A percentile compares a stretch with the other conserved stretches of the same genome.
Evolutionary conservation across 306 rosid species (phyloP).

Genomic region (Canavalia ensiformis): DNA sequence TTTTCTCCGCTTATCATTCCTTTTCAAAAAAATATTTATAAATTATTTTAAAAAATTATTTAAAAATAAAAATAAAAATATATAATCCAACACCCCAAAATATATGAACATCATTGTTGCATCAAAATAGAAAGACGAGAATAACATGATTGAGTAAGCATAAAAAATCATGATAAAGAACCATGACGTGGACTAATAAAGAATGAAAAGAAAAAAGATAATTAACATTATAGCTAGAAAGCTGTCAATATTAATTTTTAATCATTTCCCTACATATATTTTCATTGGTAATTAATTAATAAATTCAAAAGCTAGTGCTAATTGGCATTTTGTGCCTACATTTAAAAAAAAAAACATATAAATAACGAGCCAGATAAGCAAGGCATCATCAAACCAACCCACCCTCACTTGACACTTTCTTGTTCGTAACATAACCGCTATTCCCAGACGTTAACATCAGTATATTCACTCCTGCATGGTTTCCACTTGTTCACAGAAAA

Average conservation of each 20-base stretch:
- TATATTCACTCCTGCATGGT: constrained; percentile 49
- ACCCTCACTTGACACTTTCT: constrained; percentile 13
- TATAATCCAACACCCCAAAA: too few relatives aligned
- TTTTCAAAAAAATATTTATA: too few relatives aligned
- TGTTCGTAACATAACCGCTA: background rate
- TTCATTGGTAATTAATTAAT: background rate
- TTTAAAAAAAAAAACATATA: constrained; percentile 28
- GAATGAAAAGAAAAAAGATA: background rate
- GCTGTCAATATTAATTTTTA: background rate
- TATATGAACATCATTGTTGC: too few relatives aligned
- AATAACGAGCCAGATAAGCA: constrained; percentile 20
- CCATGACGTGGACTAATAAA: background rate
- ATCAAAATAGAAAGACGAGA: background rate
- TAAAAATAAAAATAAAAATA: too few relatives aligned
- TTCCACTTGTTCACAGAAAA: constrained; percentile 39
- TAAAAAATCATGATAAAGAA: too few relatives aligned
- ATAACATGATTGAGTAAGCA: background rate
- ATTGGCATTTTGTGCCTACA: background rate
- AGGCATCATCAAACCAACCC: constrained; percentile 43
- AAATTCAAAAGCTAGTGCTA: background rate
- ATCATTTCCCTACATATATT: background rate
- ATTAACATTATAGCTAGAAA: background rate
- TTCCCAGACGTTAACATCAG: constrained; percentile 35
- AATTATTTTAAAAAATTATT: too few relatives aligned
- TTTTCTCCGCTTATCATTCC: too few relatives aligned